phyloP scores from a whole-genome alignment of 352 stramenopile species.

The Globisporangium lucens region DNA sequence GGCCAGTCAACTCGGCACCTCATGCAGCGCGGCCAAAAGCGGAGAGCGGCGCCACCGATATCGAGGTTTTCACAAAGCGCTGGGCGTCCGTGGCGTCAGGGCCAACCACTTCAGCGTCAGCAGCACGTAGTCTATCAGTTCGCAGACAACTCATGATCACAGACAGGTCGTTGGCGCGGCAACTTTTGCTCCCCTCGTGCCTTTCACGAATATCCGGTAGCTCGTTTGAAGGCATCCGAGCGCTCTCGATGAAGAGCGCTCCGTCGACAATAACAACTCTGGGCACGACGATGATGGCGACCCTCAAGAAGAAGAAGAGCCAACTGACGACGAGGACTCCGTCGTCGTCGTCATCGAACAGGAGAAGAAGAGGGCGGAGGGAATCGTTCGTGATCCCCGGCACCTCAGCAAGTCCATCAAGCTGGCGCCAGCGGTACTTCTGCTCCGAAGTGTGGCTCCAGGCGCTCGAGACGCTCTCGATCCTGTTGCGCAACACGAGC shows the following conservation, averaged over 20 bases:
- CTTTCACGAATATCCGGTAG: neutral
- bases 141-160: neutral
- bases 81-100: neutral
- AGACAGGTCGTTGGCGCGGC: neutral
- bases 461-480: slow-evolving; percentile 17
- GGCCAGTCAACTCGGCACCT: neutral
- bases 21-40: too few species aligned
- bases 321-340: neutral
- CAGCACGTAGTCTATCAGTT: neutral
- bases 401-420: neutral
- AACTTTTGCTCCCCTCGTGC: neutral
- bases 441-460: slow-evolving; percentile 11
- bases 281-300: neutral
- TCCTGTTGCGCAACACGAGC: slow-evolving; percentile 24
- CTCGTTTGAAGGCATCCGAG: neutral
- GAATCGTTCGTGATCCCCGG: neutral
- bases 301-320: neutral
- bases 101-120: neutral
- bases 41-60: neutral
- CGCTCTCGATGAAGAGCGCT: neutral
- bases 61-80: neutral
- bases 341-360: too few species aligned
- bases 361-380: neutral
- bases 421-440: neutral
- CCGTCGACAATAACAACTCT: neutral